phyloP scores from a whole-genome alignment of 306 rosid species.

The barrel medic (Medicago truncatula) region MtrunA17r5.0-ANR NC_053045.1:40570501-40571000 shows the following conservation, averaged over 20 bases:
- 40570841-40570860: not conserved
- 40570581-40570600: not conserved
- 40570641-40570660: not conserved
- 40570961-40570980: constrained; percentile 98
- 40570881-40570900: not conserved
- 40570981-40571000: constrained; percentile 94
- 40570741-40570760: constrained; percentile 11
- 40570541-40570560: not conserved
- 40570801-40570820: constrained; percentile 19
- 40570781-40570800: not conserved
- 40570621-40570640: not conserved
- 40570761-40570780: not conserved
- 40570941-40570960: constrained; percentile 99
- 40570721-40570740: not conserved
- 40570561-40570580: not conserved
- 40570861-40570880: constrained; percentile 20
- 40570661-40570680: not conserved
- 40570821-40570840: not conserved
- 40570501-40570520: not conserved
- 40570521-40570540: not conserved
- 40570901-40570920: not conserved
- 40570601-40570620: not conserved
- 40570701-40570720: constrained; percentile 17
- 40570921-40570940: constrained; percentile 99
- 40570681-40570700: not conserved